A percentile compares a stretch with the other conserved stretches of the same genome.
Conservation (phyloP, 169 alveolate species). For the Theileria orientalis region DNA sequence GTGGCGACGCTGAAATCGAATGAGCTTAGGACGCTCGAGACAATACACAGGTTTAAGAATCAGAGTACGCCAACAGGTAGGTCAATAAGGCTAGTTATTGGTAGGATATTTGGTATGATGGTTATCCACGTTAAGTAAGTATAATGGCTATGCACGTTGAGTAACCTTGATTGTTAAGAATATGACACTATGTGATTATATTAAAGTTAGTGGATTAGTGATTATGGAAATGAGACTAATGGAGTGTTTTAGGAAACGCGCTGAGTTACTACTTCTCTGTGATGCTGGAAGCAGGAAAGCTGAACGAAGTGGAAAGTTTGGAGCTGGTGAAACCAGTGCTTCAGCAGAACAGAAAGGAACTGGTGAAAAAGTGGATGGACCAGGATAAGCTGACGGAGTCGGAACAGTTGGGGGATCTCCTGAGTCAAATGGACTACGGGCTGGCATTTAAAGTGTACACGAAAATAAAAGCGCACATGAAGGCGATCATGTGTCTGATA, state of each 20-base stretch:
- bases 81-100: too few species aligned
- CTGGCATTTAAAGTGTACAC: conserved; percentile 91
- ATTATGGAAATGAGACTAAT: too few species aligned
- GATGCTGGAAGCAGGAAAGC: conserved; percentile 91
- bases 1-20: conserved; percentile 93
- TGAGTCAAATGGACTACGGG: conserved; percentile 85
- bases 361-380: conserved; percentile 94
- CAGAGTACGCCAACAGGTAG: conserved; percentile 86
- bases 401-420: conserved; percentile 95
- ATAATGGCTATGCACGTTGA: conserved; percentile 45
- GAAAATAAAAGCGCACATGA: conserved; percentile 77
- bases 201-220: too few species aligned
- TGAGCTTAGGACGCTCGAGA: conserved; percentile 91
- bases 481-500: conserved; percentile 90
- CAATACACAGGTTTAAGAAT: conserved; percentile 90
- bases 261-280: conserved; percentile 91
- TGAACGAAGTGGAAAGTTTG: conserved; percentile 94
- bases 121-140: conserved; percentile 39
- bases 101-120: too few species aligned
- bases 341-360: conserved; percentile 86
- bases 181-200: too few species aligned
- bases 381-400: conserved; percentile 96
- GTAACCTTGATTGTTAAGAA: too few species aligned
- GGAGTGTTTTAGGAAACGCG: neutral
- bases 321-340: conserved; percentile 96